Evolutionary conservation across 2,329 filamentous ascomycete species (phyloP).

Genomic region (Cordyceps cicadae): DNA sequence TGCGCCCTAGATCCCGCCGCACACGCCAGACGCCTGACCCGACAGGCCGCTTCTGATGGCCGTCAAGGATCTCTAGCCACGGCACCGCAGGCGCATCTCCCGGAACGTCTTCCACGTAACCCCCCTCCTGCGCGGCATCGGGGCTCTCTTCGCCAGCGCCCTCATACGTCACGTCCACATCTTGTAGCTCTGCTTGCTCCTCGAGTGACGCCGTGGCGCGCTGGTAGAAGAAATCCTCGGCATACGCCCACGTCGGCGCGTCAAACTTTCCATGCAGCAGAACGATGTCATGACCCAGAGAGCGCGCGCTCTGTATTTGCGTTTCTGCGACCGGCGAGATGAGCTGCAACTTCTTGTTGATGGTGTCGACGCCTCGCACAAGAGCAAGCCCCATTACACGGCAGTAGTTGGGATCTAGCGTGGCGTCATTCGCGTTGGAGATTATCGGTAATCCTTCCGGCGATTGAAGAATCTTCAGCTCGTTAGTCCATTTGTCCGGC

Average conservation of each 20-base stretch:
- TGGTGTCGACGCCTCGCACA: slow-evolving; percentile 58
- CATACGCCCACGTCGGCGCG: slow-evolving; percentile 60
- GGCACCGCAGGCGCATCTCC: slow-evolving; percentile 31
- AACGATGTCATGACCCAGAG: slow-evolving; percentile 43
- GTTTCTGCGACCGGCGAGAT: slow-evolving; percentile 49
- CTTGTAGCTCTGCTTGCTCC: slow-evolving; percentile 1
- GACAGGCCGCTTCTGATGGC: slow-evolving; percentile 45
- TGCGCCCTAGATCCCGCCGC: slow-evolving; percentile 50
- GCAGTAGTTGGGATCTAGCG: slow-evolving; percentile 52
- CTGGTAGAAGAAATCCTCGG: slow-evolving; percentile 48
- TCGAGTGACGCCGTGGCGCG: slow-evolving; percentile 17
- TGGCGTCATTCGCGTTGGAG: slow-evolving; percentile 41
- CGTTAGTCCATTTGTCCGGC: neutral
- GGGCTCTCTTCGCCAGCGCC: slow-evolving; percentile 20
- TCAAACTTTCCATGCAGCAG: slow-evolving; percentile 63
- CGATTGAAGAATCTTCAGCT: slow-evolving; percentile 23
- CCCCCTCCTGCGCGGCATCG: slow-evolving; percentile 18
- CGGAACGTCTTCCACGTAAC: slow-evolving; percentile 15
- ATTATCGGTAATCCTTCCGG: slow-evolving; percentile 56
- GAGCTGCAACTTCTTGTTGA: slow-evolving; percentile 49
- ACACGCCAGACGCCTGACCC: slow-evolving; percentile 58
- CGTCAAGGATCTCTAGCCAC: slow-evolving; percentile 52
- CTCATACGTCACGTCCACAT: slow-evolving; percentile 21
- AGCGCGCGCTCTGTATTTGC: slow-evolving; percentile 31
- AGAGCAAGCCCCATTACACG: slow-evolving; percentile 56